Percentiles rank a stretch among this genome's conserved stretches.
Evolutionary conservation across 1,139 yeast species (phyloP).

Genomic region (Spencermartinsiella ligniputridi): DNA sequence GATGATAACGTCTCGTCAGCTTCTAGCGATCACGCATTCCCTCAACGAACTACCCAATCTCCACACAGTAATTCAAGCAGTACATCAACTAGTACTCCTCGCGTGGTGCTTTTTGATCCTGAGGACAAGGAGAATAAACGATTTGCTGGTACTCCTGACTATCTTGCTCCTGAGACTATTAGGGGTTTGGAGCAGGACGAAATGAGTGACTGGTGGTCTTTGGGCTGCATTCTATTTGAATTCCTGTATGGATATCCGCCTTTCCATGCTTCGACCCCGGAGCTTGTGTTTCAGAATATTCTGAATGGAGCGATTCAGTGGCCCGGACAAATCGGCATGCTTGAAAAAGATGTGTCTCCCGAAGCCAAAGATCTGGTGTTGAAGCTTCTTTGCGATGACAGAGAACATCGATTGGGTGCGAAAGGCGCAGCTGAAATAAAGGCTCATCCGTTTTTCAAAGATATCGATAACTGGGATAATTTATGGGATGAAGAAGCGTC

Average conservation of each 20-base stretch:
- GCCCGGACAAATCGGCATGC: constrained; percentile 47
- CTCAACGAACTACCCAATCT: constrained; percentile 1
- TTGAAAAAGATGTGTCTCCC: constrained; percentile 49
- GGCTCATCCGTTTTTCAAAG: constrained; percentile 68
- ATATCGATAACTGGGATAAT: constrained; percentile 62
- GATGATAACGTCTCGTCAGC: constrained; percentile 7
- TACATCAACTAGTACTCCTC: constrained; percentile 13
- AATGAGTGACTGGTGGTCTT: constrained; percentile 97
- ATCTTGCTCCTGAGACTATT: constrained; percentile 94
- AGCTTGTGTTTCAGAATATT: constrained; percentile 76
- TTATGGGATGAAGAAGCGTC: constrained; percentile 74
- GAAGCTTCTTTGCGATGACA: constrained; percentile 58
- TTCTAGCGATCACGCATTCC: constrained; percentile 8
- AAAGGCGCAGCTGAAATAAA: constrained; percentile 77
- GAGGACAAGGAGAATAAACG: constrained; percentile 35
- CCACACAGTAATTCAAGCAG: constrained; percentile 7
- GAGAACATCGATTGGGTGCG: constrained; percentile 63
- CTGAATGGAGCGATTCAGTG: constrained; percentile 71
- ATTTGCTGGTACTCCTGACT: constrained; percentile 97
- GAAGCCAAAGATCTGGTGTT: constrained; percentile 71
- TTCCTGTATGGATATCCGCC: constrained; percentile 93
- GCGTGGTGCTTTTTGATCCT: constrained; percentile 27
- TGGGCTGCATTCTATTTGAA: constrained; percentile 93
- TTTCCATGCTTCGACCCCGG: constrained; percentile 80
- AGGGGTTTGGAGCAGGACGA: constrained; percentile 81